Evolutionary conservation across 306 rosid genomes (phyloP), one percentile per base, ranked within the genome.

Genomic region (Rosa lucieae): DNA sequence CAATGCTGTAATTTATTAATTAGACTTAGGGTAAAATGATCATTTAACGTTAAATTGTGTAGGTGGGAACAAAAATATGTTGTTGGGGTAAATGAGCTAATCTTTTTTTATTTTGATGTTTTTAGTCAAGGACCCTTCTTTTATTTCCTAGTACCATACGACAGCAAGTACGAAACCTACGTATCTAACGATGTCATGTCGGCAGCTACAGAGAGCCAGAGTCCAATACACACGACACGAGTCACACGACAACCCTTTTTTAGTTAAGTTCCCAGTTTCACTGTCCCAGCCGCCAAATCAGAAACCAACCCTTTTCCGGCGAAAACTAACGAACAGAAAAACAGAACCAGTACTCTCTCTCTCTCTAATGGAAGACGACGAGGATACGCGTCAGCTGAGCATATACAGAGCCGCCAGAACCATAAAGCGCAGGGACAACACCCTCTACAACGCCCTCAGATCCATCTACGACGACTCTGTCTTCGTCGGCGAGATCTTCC

Each of bases 391-490:
- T 71, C 86, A 78, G 71, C 77, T 85, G 73, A 90, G 93, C 87
- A 92, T 95, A 37, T 92, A 90, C 91, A 90, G 75, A 55, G 97
- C 94, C 18, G 92, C 90, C 8, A 85, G 99, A 77, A 86, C 46
- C 78, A 95, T 95, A 5, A 95, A 93, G 80, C 76, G 86, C 68
- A 86, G 85, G 69, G 94, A 95, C 0, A 92, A 92, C 75, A 87
- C 80, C 80, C 84, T 95, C 23, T 95, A 91, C 88, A 95, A 95
- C 87, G 93, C 98, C 8, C 88, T 95, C 10, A 88, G 85, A 78
- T 95, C 99, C 0, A 91, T 95, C 10, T 91, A 89, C 86, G 85
- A 91, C 32, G 98, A 93, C 81, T 95, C 98, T 8, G 83, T 93
- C 46, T 92, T 93, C 52, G 94, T 95, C 8, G 90, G 92, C 37